These are phyloP conservation scores for Phlyctochytrium planicorne DNA, from an alignment of 192 early-diverging fungal species.

Conservation along the genomic window DNA sequence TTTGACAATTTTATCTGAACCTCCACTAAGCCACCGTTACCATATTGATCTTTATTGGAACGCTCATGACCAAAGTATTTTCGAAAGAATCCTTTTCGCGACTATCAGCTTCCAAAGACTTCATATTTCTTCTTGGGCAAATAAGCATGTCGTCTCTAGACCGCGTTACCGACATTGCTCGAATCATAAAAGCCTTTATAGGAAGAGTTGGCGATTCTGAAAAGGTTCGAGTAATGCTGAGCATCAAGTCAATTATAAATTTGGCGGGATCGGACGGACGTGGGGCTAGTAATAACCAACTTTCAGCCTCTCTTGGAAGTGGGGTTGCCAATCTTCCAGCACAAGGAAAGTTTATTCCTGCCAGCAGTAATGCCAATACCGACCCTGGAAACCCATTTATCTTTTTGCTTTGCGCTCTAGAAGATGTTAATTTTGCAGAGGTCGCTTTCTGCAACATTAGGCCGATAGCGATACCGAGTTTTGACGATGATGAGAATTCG, in stretches of 20 bases:
- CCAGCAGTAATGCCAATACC: background rate
- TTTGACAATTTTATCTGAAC: background rate
- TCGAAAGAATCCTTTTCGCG: constrained; percentile 26
- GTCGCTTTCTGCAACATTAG: background rate
- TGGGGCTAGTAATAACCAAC: too few relatives aligned
- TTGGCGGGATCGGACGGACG: background rate
- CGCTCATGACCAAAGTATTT: background rate
- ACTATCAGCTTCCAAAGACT: constrained; percentile 30
- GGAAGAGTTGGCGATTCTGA: constrained; percentile 31
- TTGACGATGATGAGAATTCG: background rate
- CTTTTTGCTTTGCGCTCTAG: constrained; percentile 22
- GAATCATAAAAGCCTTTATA: constrained; percentile 33
- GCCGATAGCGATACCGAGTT: background rate
- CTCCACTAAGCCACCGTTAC: constrained; percentile 1
- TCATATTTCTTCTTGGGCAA: constrained; percentile 17
- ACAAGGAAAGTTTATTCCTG: background rate
- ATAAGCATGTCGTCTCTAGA: constrained; percentile 11
- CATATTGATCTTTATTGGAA: background rate
- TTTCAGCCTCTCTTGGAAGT: background rate
- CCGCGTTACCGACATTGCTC: constrained; percentile 32
- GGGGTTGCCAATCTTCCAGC: background rate
- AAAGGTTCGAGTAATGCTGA: constrained; percentile 25
- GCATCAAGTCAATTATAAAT: constrained; percentile 26
- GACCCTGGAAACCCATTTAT: constrained; percentile 28
- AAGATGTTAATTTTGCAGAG: background rate